Percentiles rank a stretch among this genome's conserved stretches.
phyloP scores from a whole-genome alignment of 495 filamentous ascomycete genomes.

The Penicillium nucicola region DNA sequence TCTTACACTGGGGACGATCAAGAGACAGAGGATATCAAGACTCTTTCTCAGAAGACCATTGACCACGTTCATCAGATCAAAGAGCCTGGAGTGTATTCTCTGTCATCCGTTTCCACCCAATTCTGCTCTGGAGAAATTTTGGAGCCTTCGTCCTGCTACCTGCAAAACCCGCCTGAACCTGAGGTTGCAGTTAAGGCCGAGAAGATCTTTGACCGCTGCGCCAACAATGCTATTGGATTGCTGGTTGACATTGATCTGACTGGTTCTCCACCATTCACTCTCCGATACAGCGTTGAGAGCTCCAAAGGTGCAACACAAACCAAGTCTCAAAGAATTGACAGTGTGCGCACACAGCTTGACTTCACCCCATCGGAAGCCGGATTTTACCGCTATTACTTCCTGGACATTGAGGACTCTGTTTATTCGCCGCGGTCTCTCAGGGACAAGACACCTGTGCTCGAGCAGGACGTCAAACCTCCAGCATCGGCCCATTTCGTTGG shows the following conservation, averaged over 20 bases:
- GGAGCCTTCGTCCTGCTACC: slow-evolving; percentile 85
- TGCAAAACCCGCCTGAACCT: slow-evolving; percentile 89
- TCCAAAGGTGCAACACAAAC: slow-evolving; percentile 47
- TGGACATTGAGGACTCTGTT: slow-evolving; percentile 72
- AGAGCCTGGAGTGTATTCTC: slow-evolving; percentile 78
- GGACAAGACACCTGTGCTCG: slow-evolving; percentile 56
- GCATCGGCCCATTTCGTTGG: slow-evolving; percentile 71
- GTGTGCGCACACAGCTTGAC: slow-evolving; percentile 74
- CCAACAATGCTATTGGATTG: slow-evolving; percentile 86
- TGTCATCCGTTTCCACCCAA: slow-evolving; percentile 72
- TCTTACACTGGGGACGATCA: slow-evolving; percentile 54
- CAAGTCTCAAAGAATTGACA: slow-evolving; percentile 46
- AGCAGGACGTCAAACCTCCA: slow-evolving; percentile 89
- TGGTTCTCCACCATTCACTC: slow-evolving; percentile 82
- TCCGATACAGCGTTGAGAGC: slow-evolving; percentile 67
- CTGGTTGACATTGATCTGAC: slow-evolving; percentile 82
- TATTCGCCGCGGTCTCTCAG: slow-evolving; percentile 56
- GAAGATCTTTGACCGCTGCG: slow-evolving; percentile 89
- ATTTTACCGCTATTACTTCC: slow-evolving; percentile 82
- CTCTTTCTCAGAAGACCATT: slow-evolving; percentile 35
- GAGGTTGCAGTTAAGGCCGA: slow-evolving; percentile 67
- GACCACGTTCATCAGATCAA: slow-evolving; percentile 53
- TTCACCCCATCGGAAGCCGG: slow-evolving; percentile 80
- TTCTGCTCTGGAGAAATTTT: slow-evolving; percentile 84
- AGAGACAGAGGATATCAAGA: slow-evolving; percentile 45